Base-by-base conservation (phyloP, 306 rosid genomes). In the Quercus berberidifolia region DNA sequence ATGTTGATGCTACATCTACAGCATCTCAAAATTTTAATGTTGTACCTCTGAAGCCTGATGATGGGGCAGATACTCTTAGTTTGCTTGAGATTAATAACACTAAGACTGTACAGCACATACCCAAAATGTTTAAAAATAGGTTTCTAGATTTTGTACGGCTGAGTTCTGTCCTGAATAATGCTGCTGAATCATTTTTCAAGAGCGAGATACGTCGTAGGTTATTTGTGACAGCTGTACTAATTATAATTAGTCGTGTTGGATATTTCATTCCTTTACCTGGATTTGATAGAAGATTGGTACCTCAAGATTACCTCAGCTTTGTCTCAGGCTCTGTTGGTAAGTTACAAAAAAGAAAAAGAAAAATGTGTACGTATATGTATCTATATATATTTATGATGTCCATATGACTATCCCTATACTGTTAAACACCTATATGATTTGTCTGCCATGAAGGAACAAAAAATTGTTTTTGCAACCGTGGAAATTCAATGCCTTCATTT, bases 251-350 rank as follows among this genome's bases (percentile, higher is more conserved):
- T 80, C 99, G 99, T 4, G 77, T 95, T 31, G 98, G 99, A 23
- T 95, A 95, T 87, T 95, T 95, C 82, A 87, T 93, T 82, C 99
- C 99, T 62, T 91, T 95, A 60, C 99, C 99, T 21, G 99, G 99
- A 38, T 93, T 90, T 87, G 98, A 95, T 77, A 85, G 99, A 79
- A 90, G 99, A 89, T 81, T 95, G 93, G 91, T 95, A 79, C 98
- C 99, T 8, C 91, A 87, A 78, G 98, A 95, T 74, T 95, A 92
- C 79, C 84, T 95, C 33, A 93, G 94, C 87, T 93, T 95, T 87
- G 97, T 81, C 31, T 82, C 99, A n/a, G 99, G 99, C 58, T 89
- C 98, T 46, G 92, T 86, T 46, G 98, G 98, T 95, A 76, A 86
- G 99, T 79, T 51, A 59, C 69, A 30, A 5, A 6, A 23, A 43